Evolutionary conservation across 192 early-diverging fungal species (phyloP), one percentile per base, ranked within the genome.

Genomic region (Backusella tuberculispora): DNA sequence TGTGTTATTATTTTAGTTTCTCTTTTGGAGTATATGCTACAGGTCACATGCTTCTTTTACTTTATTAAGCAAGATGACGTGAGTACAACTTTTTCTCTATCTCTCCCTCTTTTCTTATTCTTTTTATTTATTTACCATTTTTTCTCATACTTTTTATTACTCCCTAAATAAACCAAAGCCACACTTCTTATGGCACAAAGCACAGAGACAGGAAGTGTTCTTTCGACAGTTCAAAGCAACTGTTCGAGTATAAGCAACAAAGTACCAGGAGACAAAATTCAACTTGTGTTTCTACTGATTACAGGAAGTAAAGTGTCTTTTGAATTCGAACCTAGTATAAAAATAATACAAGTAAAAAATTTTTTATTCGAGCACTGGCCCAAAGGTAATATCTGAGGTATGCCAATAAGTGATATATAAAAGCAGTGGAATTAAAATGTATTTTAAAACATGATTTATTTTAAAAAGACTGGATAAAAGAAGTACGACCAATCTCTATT

Each of bases 41-140:
- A 13, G 53, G 53, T 60, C 53, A 60, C 53, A 60, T 60, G 53
- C 10, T 60, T 60, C 9, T 24, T 24, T 60, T 60, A 60, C 53
- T 60, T 26, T 60, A 60, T 60, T 24, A 60, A 56, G 53, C 24
- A 56, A 60, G 53, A 60, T 60, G 53, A 60, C 53, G 53, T 60
- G 53, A 60, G 21, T 60, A 60, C 53, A 60, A 13, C 9, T 56
- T 56, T 24, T 9, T 56, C 2, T 56, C 17, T 24, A 0, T 24
- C 19, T 56, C 9, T 56, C 12, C 24, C 19, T 24, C 24, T 50
- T 50, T 19, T 50, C 13, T 50, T 19, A 19, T 19, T 50, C 19
- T 10, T 53, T 53, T 53, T 34, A 34, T 34, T 34, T 34, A 34
- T 34, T 34, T 34, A 2, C 29, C 2, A 34, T 34, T 34, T 53